These are phyloP conservation scores for Quercus rubra DNA, from an alignment of 306 rosid species.

Conservation along the genomic window DNA sequence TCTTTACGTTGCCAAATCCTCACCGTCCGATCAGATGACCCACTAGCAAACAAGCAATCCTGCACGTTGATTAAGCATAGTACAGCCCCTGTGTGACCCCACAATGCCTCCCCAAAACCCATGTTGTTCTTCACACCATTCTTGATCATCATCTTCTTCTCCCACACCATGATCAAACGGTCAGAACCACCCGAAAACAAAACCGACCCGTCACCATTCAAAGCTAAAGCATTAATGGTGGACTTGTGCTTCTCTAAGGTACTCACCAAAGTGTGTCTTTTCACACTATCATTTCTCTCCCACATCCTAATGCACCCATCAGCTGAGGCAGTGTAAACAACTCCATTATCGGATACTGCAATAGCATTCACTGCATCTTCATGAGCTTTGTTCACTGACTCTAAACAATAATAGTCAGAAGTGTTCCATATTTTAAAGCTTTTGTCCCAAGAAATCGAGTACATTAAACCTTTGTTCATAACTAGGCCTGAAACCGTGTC, in stretches of 20 bases:
- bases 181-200: conserved; percentile 48
- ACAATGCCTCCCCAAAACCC: conserved; percentile 29
- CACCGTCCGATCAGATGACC: conserved; percentile 63
- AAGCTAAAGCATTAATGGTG: conserved; percentile 36
- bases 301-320: conserved; percentile 53
- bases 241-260: conserved; percentile 25
- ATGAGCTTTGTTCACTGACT: conserved; percentile 53
- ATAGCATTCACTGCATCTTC: conserved; percentile 63
- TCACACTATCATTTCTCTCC: conserved; percentile 38
- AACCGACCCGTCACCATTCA: conserved; percentile 25
- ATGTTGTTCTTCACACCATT: background rate
- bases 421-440: conserved; percentile 57
- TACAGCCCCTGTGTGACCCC: conserved; percentile 53
- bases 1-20: conserved; percentile 46
- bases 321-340: conserved; percentile 59
- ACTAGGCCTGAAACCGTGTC: conserved; percentile 55
- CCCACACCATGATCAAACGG: conserved; percentile 37
- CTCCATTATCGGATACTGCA: conserved; percentile 31
- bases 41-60: conserved; percentile 41
- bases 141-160: conserved; percentile 7
- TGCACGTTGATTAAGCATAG: conserved; percentile 37
- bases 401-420: conserved; percentile 35
- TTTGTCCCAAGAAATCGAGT: conserved; percentile 65
- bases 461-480: conserved; percentile 29
- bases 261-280: conserved; percentile 24